Percentiles rank a stretch among this genome's conserved stretches.
These are phyloP conservation scores for Fusarium nanum DNA, from an alignment of 2,329 filamentous ascomycete species.

Conservation along the genomic window DNA sequence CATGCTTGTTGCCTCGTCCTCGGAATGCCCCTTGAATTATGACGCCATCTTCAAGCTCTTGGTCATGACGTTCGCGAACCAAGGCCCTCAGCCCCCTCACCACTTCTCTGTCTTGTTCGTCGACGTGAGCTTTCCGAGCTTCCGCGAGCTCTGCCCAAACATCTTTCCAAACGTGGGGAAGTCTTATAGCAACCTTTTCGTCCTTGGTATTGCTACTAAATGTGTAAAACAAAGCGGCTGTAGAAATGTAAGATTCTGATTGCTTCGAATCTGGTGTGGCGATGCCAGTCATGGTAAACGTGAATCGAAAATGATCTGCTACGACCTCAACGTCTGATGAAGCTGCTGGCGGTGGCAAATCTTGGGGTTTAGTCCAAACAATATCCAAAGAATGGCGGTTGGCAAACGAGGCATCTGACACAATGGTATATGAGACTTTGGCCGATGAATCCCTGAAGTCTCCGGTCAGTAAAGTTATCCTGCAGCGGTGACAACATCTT, in stretches of 20 bases:
- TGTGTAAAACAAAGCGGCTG: conserved; percentile 82
- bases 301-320: conserved; percentile 64
- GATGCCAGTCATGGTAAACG: conserved; percentile 78
- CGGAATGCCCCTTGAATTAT: conserved; percentile 82
- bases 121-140: conserved; percentile 74
- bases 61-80: conserved; percentile 74
- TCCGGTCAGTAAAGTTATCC: conserved; percentile 10
- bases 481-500: not conserved
- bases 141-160: conserved; percentile 84
- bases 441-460: conserved; percentile 73
- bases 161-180: conserved; percentile 85
- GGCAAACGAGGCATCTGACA: conserved; percentile 80
- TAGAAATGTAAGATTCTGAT: conserved; percentile 88
- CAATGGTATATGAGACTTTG: conserved; percentile 73
- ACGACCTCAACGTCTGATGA: conserved; percentile 59
- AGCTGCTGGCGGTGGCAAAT: conserved; percentile 51
- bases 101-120: conserved; percentile 75
- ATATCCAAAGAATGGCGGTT: conserved; percentile 81
- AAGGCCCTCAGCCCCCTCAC: conserved; percentile 77
- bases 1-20: conserved; percentile 63
- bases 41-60: conserved; percentile 78
- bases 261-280: conserved; percentile 82
- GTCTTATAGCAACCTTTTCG: conserved; percentile 82
- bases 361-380: conserved; percentile 81
- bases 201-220: conserved; percentile 84